phyloP scores from a whole-genome alignment of 2,329 filamentous ascomycete genomes.

The Ceratocystis variospora region DNA sequence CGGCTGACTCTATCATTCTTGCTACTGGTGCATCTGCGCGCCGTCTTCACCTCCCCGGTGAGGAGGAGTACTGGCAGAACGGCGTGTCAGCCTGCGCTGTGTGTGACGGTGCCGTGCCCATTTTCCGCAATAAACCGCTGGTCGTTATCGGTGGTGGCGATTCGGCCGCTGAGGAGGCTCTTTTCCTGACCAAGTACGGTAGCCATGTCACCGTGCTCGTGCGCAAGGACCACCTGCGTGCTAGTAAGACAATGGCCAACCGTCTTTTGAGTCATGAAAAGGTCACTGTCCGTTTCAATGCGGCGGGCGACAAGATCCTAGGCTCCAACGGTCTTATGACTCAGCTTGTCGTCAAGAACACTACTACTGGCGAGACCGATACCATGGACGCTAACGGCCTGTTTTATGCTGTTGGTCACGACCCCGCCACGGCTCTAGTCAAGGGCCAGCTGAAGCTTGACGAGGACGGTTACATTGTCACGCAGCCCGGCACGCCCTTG shows the following conservation, averaged over 20 bases:
- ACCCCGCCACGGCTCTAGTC: conserved; percentile 80
- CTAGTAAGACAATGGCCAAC: conserved; percentile 83
- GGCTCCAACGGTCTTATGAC: conserved; percentile 79
- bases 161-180: conserved; percentile 90
- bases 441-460: conserved; percentile 84
- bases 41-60: conserved; percentile 67
- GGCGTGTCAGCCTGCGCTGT: conserved; percentile 94
- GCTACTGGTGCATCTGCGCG: conserved; percentile 89
- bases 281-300: conserved; percentile 80
- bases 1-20: conserved; percentile 83
- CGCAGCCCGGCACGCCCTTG: conserved; percentile 72
- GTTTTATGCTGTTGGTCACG: conserved; percentile 95
- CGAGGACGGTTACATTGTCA: conserved; percentile 79
- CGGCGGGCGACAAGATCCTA: conserved; percentile 65
- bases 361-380: conserved; percentile 60
- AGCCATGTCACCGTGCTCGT: conserved; percentile 91
- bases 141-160: conserved; percentile 95
- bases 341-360: conserved; percentile 71
- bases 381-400: conserved; percentile 81
- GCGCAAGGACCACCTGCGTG: conserved; percentile 70
- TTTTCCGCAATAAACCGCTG: conserved; percentile 91
- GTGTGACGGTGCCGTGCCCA: conserved; percentile 91
- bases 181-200: conserved; percentile 96
- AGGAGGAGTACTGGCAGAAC: conserved; percentile 95
- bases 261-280: conserved; percentile 72